Conservation (phyloP, 2,329 filamentous ascomycete genomes). For the Biscogniauxia sp. region DNA sequence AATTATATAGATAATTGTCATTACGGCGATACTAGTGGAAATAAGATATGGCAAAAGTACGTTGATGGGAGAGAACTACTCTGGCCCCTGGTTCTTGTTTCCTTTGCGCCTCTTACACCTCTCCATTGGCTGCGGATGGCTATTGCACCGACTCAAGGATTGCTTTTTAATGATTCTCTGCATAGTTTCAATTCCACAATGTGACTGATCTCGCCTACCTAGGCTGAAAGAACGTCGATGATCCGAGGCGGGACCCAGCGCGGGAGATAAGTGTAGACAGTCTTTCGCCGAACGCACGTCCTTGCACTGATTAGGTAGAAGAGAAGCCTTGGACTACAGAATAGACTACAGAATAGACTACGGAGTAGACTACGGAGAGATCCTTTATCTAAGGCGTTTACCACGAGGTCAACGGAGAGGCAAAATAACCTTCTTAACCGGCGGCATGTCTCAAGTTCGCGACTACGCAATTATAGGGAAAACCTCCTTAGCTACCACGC, state of each 20-base stretch:
- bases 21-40: too few relatives aligned
- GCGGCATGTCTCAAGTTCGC: conserved; percentile 1
- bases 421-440: conserved; percentile 10
- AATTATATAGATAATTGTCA: too few relatives aligned
- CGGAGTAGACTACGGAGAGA: neutral
- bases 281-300: neutral
- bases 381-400: neutral
- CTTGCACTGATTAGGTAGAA: neutral
- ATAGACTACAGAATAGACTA: neutral
- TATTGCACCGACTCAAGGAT: too few relatives aligned
- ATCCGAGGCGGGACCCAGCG: neutral
- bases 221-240: neutral
- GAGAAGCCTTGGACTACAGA: neutral
- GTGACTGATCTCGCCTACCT: neutral
- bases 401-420: conserved; percentile 1
- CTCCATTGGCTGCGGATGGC: too few relatives aligned
- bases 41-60: too few relatives aligned
- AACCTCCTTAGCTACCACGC: conserved; percentile 10
- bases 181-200: neutral
- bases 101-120: too few relatives aligned
- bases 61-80: too few relatives aligned
- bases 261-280: neutral
- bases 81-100: too few relatives aligned
- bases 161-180: neutral
- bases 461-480: conserved; percentile 5